Evolutionary conservation across 169 alveolate species (phyloP), one percentile per base, ranked within the genome.

Genomic region (Cryptosporidium ryanae): DNA sequence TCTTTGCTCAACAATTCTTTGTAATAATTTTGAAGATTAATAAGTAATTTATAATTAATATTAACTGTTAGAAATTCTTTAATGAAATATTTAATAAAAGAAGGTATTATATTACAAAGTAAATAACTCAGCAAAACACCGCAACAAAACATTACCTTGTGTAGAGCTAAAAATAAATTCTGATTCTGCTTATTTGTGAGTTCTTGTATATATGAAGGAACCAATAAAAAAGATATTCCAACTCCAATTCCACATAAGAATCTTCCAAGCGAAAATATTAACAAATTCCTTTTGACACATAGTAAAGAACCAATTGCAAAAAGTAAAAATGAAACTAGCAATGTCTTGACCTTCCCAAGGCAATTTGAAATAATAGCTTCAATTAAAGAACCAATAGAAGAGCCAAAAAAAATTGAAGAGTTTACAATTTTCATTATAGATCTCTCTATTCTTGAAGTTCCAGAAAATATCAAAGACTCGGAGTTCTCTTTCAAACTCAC

Each of bases 171-270:
- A 76, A 27, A 76, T 34, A 76, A 55, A 18, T 38, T 76, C 46
- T 76, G 87, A 59, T 76, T 76, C 61, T 76, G 87, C 59, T 46
- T 76, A 31, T 61, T 46, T 7, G 87, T 76, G 43, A 76, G 76
- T 18, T 55, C 87, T 29, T 44, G 25, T 10, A 76, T 76, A 34
- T 76, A 76, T 18, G 76, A 59, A 15, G 87, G 87, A 3, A 55
- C 64, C 32, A 76, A 23, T 17, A 43, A 27, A 27, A 23, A 76
- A 21, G 87, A 55, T 15, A 76, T 27, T 25, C 87, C 87, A 4
- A 55, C 52, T 13, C 87, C 87, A 13, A 59, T 34, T 44, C 87
- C 87, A 46, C 64, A 76, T 38, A 76, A 7, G n/a, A 59, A 4
- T 49, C 87, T 76, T 38, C 87, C 87, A 23, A 46, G 43, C 1